A percentile compares a stretch with the other conserved stretches of the same genome.
These are phyloP conservation scores for Colletotrichum brevisporum DNA, from an alignment of 2,329 filamentous ascomycete genomes.

Conservation along the genomic window DNA sequence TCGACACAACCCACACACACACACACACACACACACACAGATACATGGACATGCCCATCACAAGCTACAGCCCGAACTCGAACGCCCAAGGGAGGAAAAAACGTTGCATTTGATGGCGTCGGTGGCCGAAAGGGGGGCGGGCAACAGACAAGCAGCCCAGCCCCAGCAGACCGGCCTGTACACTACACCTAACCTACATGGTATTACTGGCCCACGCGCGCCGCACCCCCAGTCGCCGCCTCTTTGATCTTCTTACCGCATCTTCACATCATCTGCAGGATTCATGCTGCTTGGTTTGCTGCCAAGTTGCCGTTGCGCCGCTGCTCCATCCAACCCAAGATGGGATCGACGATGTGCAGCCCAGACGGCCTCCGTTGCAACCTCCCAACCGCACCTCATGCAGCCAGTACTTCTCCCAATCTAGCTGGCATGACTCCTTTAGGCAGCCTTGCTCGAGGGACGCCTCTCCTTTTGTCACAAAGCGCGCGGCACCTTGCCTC, in stretches of 20 bases:
- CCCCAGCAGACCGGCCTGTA: neutral
- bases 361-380: constrained; percentile 9
- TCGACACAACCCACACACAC: constrained; percentile 3
- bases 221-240: constrained; percentile 26
- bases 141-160: neutral
- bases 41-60: constrained; percentile 2
- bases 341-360: constrained; percentile 36
- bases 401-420: constrained; percentile 21
- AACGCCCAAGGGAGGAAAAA: too few relatives aligned
- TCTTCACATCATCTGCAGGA: constrained; percentile 37
- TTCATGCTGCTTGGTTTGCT: constrained; percentile 31
- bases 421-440: constrained; percentile 14
- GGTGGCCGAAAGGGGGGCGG: neutral
- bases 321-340: constrained; percentile 26
- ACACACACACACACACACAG: constrained; percentile 1
- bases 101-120: too few relatives aligned
- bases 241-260: constrained; percentile 39
- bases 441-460: constrained; percentile 10
- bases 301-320: constrained; percentile 23
- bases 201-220: neutral
- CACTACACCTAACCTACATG: too few relatives aligned
- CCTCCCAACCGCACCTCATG: neutral
- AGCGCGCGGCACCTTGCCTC: neutral
- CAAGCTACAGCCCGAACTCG: neutral
- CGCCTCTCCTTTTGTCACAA: constrained; percentile 22